These are phyloP conservation scores for Ajuga chamaepitys DNA, from an alignment of 257 asterid genomes.

Conservation along the genomic window DNA sequence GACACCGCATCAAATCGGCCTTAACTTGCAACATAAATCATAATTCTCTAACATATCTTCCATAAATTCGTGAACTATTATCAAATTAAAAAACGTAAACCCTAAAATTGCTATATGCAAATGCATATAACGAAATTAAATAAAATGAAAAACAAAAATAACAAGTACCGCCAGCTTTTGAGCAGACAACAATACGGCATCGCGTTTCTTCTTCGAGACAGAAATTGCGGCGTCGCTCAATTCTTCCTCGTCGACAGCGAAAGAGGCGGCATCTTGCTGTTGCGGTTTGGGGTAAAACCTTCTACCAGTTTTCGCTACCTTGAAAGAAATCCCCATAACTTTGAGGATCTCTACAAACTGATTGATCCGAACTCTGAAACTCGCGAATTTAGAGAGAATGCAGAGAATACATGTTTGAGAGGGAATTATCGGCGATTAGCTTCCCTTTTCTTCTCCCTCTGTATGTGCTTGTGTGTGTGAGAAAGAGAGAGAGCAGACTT, in stretches of 20 bases:
- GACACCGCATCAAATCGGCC: not conserved
- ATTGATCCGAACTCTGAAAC: conserved; percentile 4
- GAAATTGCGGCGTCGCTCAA: conserved; percentile 18
- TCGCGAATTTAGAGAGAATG: not conserved
- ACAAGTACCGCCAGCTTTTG: conserved; percentile 31
- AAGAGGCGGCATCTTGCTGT: conserved; percentile 17
- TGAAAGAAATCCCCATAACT: conserved; percentile 89
- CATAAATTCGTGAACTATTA: too few species aligned
- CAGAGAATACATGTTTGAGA: not conserved
- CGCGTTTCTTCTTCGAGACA: conserved; percentile 20
- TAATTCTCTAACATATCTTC: not conserved
- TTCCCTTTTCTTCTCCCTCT: not conserved
- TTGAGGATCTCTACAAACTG: conserved; percentile 12
- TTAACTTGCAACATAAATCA: not conserved
- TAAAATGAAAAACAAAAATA: not conserved
- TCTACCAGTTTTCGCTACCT: conserved; percentile 67
- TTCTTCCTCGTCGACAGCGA: conserved; percentile 16
- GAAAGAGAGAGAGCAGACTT: not conserved
- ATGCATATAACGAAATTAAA: not conserved
- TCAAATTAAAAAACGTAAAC: not conserved
- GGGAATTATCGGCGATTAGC: not conserved
- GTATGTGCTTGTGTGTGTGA: not conserved
- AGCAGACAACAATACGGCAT: conserved; percentile 22
- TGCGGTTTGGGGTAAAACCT: conserved; percentile 49
- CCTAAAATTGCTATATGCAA: not conserved